Percentiles rank a stretch among this genome's conserved stretches.
Conservation (phyloP, 768 basidiomycete genomes). For the Auricularia auricula-judae region DNA sequence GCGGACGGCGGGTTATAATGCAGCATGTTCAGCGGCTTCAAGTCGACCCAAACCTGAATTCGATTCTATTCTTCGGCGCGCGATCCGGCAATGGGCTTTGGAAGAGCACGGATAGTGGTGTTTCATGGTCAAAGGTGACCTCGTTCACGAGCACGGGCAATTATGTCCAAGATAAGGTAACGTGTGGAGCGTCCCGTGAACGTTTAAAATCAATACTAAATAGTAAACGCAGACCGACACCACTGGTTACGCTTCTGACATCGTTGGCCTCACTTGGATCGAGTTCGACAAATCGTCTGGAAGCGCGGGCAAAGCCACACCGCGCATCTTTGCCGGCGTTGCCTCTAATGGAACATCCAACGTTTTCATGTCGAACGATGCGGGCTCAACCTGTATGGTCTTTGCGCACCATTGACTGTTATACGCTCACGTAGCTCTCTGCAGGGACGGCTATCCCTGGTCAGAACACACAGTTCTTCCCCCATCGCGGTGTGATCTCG, state of each 20-base stretch:
- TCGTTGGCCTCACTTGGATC: conserved; percentile 44
- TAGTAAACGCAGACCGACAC: conserved; percentile 39
- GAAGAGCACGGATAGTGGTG: conserved; percentile 52
- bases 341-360: conserved; percentile 44
- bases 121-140: conserved; percentile 48
- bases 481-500: conserved; percentile 58
- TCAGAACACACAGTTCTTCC: conserved; percentile 44
- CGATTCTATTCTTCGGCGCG: conserved; percentile 52
- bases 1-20: conserved; percentile 7
- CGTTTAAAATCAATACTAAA: conserved; percentile 19
- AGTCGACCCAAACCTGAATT: conserved; percentile 52
- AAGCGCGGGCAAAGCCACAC: conserved; percentile 38
- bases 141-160: conserved; percentile 47
- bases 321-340: conserved; percentile 59
- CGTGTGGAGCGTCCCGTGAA: too few species aligned
- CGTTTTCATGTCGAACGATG: conserved; percentile 45
- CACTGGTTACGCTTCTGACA: conserved; percentile 27
- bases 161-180: conserved; percentile 25
- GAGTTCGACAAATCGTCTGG: conserved; percentile 55
- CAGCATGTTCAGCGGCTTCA: conserved; percentile 37
- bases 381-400: conserved; percentile 42
- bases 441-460: conserved; percentile 48
- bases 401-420: neutral
- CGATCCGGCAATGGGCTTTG: conserved; percentile 54
- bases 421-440: neutral